Conservation (phyloP, 1,139 yeast genomes). For the Trichomonascaceae sp. region DNA sequence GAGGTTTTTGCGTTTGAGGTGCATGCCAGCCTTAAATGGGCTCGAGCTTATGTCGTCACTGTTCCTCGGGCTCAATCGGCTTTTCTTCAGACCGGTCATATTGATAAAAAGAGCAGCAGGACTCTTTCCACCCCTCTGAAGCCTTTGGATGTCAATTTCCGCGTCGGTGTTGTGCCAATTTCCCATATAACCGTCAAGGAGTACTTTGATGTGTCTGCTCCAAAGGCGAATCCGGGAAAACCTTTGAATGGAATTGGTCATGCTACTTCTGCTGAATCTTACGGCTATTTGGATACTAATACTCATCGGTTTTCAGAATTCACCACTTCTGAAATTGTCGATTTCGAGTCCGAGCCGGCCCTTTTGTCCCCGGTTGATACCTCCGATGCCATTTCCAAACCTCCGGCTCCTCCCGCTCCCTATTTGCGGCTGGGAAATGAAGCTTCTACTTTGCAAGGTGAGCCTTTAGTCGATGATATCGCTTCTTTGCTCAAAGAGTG, state of each 20-base stretch:
- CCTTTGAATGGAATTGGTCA: background rate
- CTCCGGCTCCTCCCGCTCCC: conserved; percentile 29
- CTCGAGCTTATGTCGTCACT: conserved; percentile 59
- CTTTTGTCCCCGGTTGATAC: background rate
- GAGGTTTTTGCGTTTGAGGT: conserved; percentile 73
- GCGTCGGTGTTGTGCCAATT: conserved; percentile 30
- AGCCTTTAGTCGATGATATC: conserved; percentile 33
- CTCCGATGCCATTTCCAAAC: conserved; percentile 8
- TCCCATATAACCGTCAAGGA: conserved; percentile 25
- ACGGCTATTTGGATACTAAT: background rate
- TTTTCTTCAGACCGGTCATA: conserved; percentile 26
- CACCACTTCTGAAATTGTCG: conserved; percentile 9
- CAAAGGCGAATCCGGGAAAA: background rate
- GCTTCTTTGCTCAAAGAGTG: conserved; percentile 31
- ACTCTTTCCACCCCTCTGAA: conserved; percentile 24
- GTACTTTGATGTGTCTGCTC: conserved; percentile 20
- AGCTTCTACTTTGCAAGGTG: conserved; percentile 22
- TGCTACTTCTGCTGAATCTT: background rate
- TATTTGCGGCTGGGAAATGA: conserved; percentile 27
- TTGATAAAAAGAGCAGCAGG: conserved; percentile 13
- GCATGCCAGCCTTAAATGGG: conserved; percentile 57
- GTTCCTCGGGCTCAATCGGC: conserved; percentile 28
- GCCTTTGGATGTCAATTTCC: conserved; percentile 25
- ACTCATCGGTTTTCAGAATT: conserved; percentile 6
- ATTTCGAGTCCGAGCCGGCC: conserved; percentile 5